Evolutionary conservation across 176 grass and related monocot genomes (phyloP).

Genomic region (Carex pumila): DNA sequence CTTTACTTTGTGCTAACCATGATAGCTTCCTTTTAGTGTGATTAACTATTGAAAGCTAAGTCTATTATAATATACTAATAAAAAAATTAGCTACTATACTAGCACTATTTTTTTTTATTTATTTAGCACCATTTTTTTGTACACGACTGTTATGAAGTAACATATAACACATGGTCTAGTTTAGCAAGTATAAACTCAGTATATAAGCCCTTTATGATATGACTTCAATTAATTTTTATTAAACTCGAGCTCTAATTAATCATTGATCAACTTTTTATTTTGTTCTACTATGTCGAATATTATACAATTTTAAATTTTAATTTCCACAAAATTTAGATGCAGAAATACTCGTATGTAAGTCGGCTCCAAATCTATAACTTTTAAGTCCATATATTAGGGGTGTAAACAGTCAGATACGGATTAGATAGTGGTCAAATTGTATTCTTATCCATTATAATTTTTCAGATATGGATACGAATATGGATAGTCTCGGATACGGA

Average conservation of each 20-base stretch:
- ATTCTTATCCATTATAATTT: too few species aligned
- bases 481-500: too few species aligned
- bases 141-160: neutral
- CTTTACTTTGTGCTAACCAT: neutral
- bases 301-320: too few species aligned
- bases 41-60: neutral
- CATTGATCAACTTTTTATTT: too few species aligned
- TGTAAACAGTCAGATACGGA: too few species aligned
- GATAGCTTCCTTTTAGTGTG: neutral
- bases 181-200: neutral
- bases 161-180: neutral
- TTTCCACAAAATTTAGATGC: too few species aligned
- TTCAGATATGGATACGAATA: too few species aligned
- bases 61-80: neutral
- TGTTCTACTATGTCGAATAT: too few species aligned
- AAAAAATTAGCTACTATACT: neutral
- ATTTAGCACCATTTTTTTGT: neutral
- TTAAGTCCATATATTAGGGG: too few species aligned
- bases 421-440: too few species aligned
- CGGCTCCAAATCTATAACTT: too few species aligned
- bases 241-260: neutral
- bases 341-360: too few species aligned
- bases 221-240: neutral
- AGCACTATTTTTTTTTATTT: neutral
- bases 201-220: neutral